Evolutionary conservation across 2,329 filamentous ascomycete genomes (phyloP), one percentile per base, ranked within the genome.

Genomic region (Scytalidium sp.): DNA sequence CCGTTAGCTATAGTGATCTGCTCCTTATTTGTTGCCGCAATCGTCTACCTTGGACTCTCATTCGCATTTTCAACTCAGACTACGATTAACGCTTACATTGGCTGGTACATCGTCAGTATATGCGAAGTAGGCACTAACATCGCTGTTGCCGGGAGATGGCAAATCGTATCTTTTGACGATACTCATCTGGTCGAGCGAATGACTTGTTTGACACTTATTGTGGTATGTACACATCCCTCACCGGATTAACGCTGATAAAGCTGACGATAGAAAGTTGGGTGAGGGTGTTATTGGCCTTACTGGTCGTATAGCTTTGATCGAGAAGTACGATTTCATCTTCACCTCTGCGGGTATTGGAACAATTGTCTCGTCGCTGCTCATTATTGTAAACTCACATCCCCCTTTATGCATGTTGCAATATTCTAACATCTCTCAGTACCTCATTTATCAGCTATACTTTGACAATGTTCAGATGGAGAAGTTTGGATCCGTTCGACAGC

Each of bases 101-200:
- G 50, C 19, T 61, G 52, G 50, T 61, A 61, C 42, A 39, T 61
- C 8, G 52, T 54, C 22, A 56, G 57, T 15, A 40, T 58, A n/a
- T 20, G 55, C 3, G 60, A 62, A 23, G 58, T 50, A 1, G 49
- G 45, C 20, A 39, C 51, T 32, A 62, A 62, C 15, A 60, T 62
- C 39, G 42, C 32, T 1, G 45, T 62, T 9, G 56, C 57, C 3
- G 53, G 55, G 4, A 49, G 22, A 11, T 60, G 52, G 53, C 55
- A 60, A 23, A 57, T 58, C n/a, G 20, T 82, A 10, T 75, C 74
- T 43, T 80, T 83, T 60, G 75, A 80, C 60, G 70, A 78, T 45
- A 82, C 78, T 1, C 78, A 81, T 63, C 64, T 83, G 25, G 78
- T 80, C 54, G 75, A 81, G 57, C 71, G 80, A 20, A 79, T 83